Evolutionary conservation across 2,329 filamentous ascomycete genomes (phyloP), one percentile per base, ranked within the genome.

Genomic region (Pseudopyrenochaeta lycopersici): DNA sequence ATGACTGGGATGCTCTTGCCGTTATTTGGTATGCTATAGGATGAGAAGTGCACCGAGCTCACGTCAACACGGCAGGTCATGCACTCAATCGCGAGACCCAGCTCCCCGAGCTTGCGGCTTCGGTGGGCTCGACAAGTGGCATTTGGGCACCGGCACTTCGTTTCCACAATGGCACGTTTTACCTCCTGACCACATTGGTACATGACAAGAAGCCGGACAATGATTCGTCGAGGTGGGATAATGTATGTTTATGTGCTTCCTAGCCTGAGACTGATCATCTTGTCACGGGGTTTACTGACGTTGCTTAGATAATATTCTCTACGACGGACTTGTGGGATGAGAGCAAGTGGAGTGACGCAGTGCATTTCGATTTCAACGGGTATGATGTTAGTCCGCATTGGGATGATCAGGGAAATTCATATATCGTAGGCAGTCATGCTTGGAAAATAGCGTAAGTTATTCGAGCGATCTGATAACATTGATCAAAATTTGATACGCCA

Each of bases 371-470:
- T 10, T 82, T 82, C 40, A 71, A 48, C 7, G 81, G 81, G 0
- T 83, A 84, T 49, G 85, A 87, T 46, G 80, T 83, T 0, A 80
- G 77, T 30, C 80, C 80, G 17, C 82, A 84, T 58, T 86, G 83
- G 81, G 81, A 86, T 48, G 77, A 79, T 0, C 80, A 85, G 38
- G 84, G 83, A 0, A 81, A 78, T 48, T 73, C 78, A 0, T 86
- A 85, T 48, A 77, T 84, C 14, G 64, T 65, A 2, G 77, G 60
- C 11, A 64, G 66, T 3, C 67, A 71, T 63, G 59, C 63, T 2
- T 71, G 57, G 55, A 62, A 56, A 29, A 31, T 55, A 7, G 46
- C 52, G 47, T 51, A 23, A 50, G 52, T 30, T 4, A 11, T n/a
- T 12, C 3, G 6, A 39, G 36, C 2, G 21, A 10, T 17, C 17